phyloP scores from a whole-genome alignment of 2,329 filamentous ascomycete genomes.

The Aspergillus sp. region DNA sequence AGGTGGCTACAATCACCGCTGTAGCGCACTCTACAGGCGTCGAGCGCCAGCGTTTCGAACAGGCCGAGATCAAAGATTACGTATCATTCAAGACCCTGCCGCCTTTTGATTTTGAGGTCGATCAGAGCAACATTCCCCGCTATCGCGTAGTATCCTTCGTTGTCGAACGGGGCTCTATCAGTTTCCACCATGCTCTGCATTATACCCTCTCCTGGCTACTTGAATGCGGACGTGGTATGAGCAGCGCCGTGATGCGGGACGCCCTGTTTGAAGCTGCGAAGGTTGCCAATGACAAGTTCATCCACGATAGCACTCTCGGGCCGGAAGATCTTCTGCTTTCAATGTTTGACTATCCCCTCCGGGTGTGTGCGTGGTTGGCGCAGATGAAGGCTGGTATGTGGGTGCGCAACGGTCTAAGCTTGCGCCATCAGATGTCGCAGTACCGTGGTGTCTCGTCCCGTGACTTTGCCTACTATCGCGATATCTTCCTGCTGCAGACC shows the following conservation, averaged over 20 bases:
- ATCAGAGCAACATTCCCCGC: conserved; percentile 45
- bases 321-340: conserved; percentile 80
- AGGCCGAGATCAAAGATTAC: conserved; percentile 84
- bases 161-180: conserved; percentile 86
- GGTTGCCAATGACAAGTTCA: conserved; percentile 48
- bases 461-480: conserved; percentile 90
- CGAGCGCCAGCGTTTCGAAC: conserved; percentile 81
- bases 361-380: conserved; percentile 92
- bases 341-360: conserved; percentile 87
- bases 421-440: conserved; percentile 90
- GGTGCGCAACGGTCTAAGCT: conserved; percentile 95
- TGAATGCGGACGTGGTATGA: conserved; percentile 79
- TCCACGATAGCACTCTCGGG: conserved; percentile 57
- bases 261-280: conserved; percentile 71
- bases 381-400: conserved; percentile 99
- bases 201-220: conserved; percentile 96
- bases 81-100: conserved; percentile 75
- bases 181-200: conserved; percentile 95
- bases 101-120: conserved; percentile 75
- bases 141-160: conserved; percentile 80
- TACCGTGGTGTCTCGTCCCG: conserved; percentile 87
- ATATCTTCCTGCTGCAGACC: conserved; percentile 90
- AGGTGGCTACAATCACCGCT: conserved; percentile 72
- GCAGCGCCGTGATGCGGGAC: conserved; percentile 63
- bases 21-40: conserved; percentile 85